Evolutionary conservation across 2,329 filamentous ascomycete genomes (phyloP).

Genomic region (Spiromastix sp.): DNA sequence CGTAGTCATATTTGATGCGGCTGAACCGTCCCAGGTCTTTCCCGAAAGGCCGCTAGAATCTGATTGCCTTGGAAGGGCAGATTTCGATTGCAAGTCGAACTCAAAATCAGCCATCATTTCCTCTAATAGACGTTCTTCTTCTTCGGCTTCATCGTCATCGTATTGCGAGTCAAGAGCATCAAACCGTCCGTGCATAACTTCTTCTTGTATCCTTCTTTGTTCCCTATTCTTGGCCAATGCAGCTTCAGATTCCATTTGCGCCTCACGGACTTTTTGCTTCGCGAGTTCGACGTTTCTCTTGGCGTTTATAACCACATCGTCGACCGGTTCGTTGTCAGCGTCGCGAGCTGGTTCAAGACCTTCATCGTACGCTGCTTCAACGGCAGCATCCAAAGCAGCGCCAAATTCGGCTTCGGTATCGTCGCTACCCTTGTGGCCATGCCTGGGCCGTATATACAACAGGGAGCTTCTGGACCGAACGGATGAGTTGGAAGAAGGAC

Average conservation of each 20-base stretch:
- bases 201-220: slow-evolving; percentile 34
- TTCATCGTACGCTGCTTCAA: slow-evolving; percentile 92
- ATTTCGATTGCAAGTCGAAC: slow-evolving; percentile 58
- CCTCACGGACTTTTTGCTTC: slow-evolving; percentile 64
- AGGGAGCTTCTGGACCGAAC: slow-evolving; percentile 71
- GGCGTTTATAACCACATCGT: slow-evolving; percentile 38
- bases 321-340: slow-evolving; percentile 6
- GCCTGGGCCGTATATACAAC: slow-evolving; percentile 55
- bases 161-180: slow-evolving; percentile 33
- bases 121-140: slow-evolving; percentile 67
- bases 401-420: slow-evolving; percentile 85
- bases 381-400: slow-evolving; percentile 84
- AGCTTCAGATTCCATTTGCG: slow-evolving; percentile 58
- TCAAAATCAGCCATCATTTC: slow-evolving; percentile 85
- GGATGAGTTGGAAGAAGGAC: slow-evolving; percentile 67
- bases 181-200: slow-evolving; percentile 14
- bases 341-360: slow-evolving; percentile 58
- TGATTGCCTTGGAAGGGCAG: slow-evolving; percentile 63
- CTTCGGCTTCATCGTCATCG: slow-evolving; percentile 56
- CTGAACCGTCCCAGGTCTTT: slow-evolving; percentile 71
- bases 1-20: slow-evolving; percentile 60
- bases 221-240: slow-evolving; percentile 52
- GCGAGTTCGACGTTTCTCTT: slow-evolving; percentile 62
- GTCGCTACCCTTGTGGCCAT: slow-evolving; percentile 57
- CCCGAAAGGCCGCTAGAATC: slow-evolving; percentile 71